A percentile compares a stretch with the other conserved stretches of the same genome.
These are phyloP conservation scores for Anastatica hierochuntica DNA, from an alignment of 345 rosid species.

Conservation along the genomic window DNA sequence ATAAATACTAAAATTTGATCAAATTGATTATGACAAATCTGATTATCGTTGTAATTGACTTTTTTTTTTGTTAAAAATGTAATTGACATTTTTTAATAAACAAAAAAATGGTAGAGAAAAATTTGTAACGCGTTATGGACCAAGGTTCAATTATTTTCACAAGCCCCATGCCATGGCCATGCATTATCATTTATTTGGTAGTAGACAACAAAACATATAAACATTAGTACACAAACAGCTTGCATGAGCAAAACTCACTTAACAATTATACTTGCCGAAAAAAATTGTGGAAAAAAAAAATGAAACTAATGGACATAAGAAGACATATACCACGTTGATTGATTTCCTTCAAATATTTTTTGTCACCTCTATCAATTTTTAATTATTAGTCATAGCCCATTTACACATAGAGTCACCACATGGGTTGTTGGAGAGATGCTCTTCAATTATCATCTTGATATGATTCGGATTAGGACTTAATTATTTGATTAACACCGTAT, in stretches of 20 bases:
- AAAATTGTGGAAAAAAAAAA: slow-evolving; percentile 5
- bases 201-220: slow-evolving; percentile 24
- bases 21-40: too few relatives aligned
- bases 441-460: slow-evolving; percentile 25
- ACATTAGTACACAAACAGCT: slow-evolving; percentile 17
- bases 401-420: slow-evolving; percentile 19
- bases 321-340: slow-evolving; percentile 24
- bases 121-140: slow-evolving; percentile 7
- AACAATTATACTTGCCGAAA: slow-evolving; percentile 24
- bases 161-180: slow-evolving; percentile 13
- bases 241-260: slow-evolving; percentile 20
- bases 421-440: slow-evolving; percentile 26
- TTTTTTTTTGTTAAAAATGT: too few relatives aligned
- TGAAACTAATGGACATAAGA: slow-evolving; percentile 8
- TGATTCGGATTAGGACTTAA: slow-evolving; percentile 22
- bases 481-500: slow-evolving; percentile 19
- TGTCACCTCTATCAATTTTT: slow-evolving; percentile 7
- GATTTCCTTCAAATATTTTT: slow-evolving; percentile 18
- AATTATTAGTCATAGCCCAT: slow-evolving; percentile 9
- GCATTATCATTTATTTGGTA: slow-evolving; percentile 24
- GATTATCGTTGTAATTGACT: too few relatives aligned
- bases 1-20: too few relatives aligned
- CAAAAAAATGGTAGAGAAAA: neutral
- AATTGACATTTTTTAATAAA: neutral
- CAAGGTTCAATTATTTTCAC: slow-evolving; percentile 15